phyloP scores from a whole-genome alignment of 768 basidiomycete genomes.

The Amanita phalloides region DNA sequence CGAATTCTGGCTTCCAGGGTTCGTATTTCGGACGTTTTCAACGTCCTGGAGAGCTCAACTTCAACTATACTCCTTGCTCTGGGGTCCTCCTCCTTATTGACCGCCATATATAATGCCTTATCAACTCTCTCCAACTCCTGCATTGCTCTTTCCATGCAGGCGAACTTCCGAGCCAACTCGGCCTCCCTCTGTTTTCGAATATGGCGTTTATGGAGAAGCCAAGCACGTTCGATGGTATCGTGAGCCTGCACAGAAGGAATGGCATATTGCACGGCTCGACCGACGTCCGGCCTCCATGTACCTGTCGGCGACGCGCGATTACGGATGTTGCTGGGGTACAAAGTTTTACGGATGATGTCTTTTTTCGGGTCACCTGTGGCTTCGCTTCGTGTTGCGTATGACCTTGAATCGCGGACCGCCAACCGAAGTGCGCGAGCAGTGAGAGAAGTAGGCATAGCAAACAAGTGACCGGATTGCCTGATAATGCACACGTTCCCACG shows the following conservation, averaged over 20 bases:
- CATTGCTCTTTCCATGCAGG: constrained; percentile 79
- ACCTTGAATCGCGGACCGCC: constrained; percentile 22
- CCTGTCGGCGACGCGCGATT: constrained; percentile 69
- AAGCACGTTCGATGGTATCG: constrained; percentile 87
- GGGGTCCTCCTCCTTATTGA: constrained; percentile 70
- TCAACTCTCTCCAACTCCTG: constrained; percentile 61
- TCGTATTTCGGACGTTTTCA: constrained; percentile 57
- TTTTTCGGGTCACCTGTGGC: constrained; percentile 45
- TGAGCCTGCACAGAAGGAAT: constrained; percentile 86
- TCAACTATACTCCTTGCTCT: constrained; percentile 47
- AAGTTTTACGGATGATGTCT: constrained; percentile 64
- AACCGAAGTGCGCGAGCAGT: constrained; percentile 20
- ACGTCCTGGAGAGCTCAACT: constrained; percentile 44
- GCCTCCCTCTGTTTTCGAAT: constrained; percentile 56
- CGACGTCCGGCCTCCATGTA: constrained; percentile 76
- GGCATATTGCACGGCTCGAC: constrained; percentile 65
- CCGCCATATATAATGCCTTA: constrained; percentile 50
- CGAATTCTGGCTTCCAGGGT: constrained; percentile 69
- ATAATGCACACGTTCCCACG: constrained; percentile 3
- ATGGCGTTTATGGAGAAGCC: constrained; percentile 73
- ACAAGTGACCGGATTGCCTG: neutral
- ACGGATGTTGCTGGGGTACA: constrained; percentile 73
- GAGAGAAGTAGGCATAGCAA: constrained; percentile 29
- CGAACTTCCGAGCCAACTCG: constrained; percentile 68
- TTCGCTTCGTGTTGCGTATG: constrained; percentile 34